These are phyloP conservation scores for Sporothrix pallida DNA, from an alignment of 2,329 filamentous ascomycete genomes.

Conservation along the genomic window DNA sequence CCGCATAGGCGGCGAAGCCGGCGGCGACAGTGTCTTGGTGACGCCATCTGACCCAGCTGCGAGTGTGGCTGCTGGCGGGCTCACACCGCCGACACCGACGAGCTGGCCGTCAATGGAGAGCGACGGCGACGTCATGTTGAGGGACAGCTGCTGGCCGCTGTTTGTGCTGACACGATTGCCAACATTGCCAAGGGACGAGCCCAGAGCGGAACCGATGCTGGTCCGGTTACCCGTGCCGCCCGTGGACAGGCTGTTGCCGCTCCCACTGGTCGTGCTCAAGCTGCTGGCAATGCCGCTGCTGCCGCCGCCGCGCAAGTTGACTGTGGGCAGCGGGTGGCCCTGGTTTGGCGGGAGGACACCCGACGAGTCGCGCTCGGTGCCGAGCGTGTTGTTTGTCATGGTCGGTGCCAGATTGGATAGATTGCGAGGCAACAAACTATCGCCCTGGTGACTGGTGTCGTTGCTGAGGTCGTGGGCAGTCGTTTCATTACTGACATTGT, in stretches of 20 bases:
- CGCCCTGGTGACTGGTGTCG: constrained; percentile 30
- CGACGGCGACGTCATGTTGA: constrained; percentile 30
- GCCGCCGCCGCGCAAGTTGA: constrained; percentile 26
- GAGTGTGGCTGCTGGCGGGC: constrained; percentile 4
- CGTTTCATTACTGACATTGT: too few relatives aligned
- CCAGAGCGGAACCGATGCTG: background rate
- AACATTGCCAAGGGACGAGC: background rate
- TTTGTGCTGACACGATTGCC: background rate
- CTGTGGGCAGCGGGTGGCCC: background rate
- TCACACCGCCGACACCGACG: background rate
- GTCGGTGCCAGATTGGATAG: background rate
- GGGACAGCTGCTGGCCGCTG: constrained; percentile 23
- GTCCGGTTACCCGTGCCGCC: background rate
- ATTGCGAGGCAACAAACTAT: constrained; percentile 3
- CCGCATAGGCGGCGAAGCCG: constrained; percentile 37
- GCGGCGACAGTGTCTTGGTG: background rate
- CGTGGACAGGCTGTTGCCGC: background rate
- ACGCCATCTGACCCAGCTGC: background rate
- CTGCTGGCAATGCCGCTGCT: constrained; percentile 21
- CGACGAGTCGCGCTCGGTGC: constrained; percentile 12
- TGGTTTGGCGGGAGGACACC: constrained; percentile 6
- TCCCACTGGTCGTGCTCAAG: background rate
- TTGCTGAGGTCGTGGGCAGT: constrained; percentile 11
- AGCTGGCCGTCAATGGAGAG: constrained; percentile 15
- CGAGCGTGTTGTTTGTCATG: background rate